Evolutionary conservation across 2,329 filamentous ascomycete species (phyloP), one percentile per base, ranked within the genome.

Genomic region (Colletotrichum gigasporum): DNA sequence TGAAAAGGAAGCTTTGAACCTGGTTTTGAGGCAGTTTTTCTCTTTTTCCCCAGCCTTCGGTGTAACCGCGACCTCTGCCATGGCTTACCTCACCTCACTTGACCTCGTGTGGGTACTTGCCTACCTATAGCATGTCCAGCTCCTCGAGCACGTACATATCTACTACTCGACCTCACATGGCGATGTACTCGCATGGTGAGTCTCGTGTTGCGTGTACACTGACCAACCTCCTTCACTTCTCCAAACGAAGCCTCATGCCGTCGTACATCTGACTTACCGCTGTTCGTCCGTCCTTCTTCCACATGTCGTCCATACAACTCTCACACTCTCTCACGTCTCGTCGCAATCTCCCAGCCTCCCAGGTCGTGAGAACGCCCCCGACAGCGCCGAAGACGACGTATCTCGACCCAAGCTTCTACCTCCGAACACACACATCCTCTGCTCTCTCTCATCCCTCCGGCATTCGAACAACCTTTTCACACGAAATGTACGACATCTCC

Each of bases 21-120:
- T 37, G 41, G 53, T 39, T 41, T 41, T 24, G 50, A 41, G 37
- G 53, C 41, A 56, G 53, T 22, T 45, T 47, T 56, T 47, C 53
- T 56, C 22, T 28, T 14, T 9, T 34, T 34, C 32, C 14, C 14
- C 32, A 14, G 10, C 10, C 32, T 9, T 10, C 10, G 14, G 32
- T 14, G 32, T 34, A 14, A 9, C 32, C 32, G 14, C 32, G 32
- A 10, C 32, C 14, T 34, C 32, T 34, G 32, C 32, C 14, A 9
- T 34, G 32, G 9, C 24, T 26, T 41, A 16, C 44, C 42, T 37
- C 37, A 18, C 16, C 24, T 3, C 35, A 20, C 47, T 51, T n/a
- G n/a, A 54, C 24, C 37, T 54, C 16, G 18, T 22, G 4, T n/a
- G n/a, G n/a, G n/a, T n/a, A n/a, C n/a, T n/a, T 39, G 35, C 35